These are phyloP conservation scores for Pleurotus citrinopileatus DNA, from an alignment of 768 basidiomycete genomes.

Conservation along the genomic window DNA sequence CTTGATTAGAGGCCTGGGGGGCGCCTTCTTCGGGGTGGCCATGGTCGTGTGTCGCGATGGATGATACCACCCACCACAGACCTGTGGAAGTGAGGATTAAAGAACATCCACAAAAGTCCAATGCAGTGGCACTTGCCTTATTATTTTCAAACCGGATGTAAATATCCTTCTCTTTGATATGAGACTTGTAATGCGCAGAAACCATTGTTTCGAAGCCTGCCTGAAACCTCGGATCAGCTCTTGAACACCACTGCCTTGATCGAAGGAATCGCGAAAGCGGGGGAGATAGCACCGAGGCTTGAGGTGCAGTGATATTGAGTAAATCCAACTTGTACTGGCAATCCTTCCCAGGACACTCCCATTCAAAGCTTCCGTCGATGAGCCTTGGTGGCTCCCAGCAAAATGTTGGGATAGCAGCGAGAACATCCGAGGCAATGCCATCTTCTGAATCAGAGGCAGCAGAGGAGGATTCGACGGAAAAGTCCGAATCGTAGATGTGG, in stretches of 20 bases:
- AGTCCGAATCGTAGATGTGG: slow-evolving; percentile 52
- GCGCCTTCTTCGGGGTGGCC: too few species aligned
- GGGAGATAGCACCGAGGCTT: background rate
- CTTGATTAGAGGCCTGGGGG: too few species aligned
- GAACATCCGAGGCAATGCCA: slow-evolving; percentile 13
- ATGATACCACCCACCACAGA: too few species aligned
- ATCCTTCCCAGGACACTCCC: background rate
- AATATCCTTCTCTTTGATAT: background rate
- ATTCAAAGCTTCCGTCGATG: background rate
- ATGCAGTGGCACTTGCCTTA: too few species aligned
- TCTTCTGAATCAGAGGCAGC: slow-evolving; percentile 38
- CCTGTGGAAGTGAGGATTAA: too few species aligned
- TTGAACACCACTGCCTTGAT: background rate
- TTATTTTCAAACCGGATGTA: too few species aligned
- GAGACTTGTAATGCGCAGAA: background rate
- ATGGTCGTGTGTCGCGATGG: too few species aligned
- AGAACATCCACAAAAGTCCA: too few species aligned
- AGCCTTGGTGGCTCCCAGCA: background rate
- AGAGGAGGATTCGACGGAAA: slow-evolving; percentile 48
- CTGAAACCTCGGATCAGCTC: background rate
- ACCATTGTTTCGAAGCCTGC: background rate
- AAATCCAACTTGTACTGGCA: background rate
- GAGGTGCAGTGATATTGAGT: background rate
- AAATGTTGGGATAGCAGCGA: background rate
- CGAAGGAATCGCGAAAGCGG: background rate